Percentiles rank a stretch among this genome's conserved stretches.
These are phyloP conservation scores for Cordyceps fumosorosea DNA, from an alignment of 2,329 filamentous ascomycete species.

Conservation along the genomic window DNA sequence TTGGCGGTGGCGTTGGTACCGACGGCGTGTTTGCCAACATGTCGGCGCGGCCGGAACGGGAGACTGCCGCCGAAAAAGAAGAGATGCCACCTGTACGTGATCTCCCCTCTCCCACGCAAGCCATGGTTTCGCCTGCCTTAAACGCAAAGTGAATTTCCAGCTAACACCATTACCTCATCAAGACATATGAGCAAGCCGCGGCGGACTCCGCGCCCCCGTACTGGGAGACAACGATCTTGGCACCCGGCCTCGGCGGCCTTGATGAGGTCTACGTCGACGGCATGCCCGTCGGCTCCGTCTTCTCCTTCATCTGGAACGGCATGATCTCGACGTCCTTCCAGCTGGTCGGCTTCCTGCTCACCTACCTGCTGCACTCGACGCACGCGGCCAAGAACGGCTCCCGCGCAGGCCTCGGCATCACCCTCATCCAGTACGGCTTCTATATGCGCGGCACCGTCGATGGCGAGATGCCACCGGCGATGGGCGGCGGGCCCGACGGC, in stretches of 20 bases:
- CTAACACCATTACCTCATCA: constrained; percentile 11
- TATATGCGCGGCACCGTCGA: constrained; percentile 69
- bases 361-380: constrained; percentile 94
- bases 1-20: constrained; percentile 70
- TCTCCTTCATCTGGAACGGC: constrained; percentile 84
- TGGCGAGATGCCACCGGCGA: constrained; percentile 32
- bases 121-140: not conserved
- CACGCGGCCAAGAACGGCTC: constrained; percentile 98
- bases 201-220: constrained; percentile 94
- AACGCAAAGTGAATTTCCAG: not conserved
- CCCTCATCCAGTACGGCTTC: constrained; percentile 93
- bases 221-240: constrained; percentile 98
- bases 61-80: constrained; percentile 62
- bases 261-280: constrained; percentile 98
- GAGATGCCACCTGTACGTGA: constrained; percentile 83
- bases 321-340: constrained; percentile 98
- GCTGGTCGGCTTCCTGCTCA: constrained; percentile 93
- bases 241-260: constrained; percentile 78
- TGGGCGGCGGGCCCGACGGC: constrained; percentile 43
- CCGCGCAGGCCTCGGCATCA: constrained; percentile 87
- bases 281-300: constrained; percentile 82
- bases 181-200: constrained; percentile 98
- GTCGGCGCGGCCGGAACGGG: constrained; percentile 78
- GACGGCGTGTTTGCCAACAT: constrained; percentile 97
- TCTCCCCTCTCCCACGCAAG: not conserved